These are phyloP conservation scores for Lentinus brumalis DNA, from an alignment of 768 basidiomycete species.

Conservation along the genomic window DNA sequence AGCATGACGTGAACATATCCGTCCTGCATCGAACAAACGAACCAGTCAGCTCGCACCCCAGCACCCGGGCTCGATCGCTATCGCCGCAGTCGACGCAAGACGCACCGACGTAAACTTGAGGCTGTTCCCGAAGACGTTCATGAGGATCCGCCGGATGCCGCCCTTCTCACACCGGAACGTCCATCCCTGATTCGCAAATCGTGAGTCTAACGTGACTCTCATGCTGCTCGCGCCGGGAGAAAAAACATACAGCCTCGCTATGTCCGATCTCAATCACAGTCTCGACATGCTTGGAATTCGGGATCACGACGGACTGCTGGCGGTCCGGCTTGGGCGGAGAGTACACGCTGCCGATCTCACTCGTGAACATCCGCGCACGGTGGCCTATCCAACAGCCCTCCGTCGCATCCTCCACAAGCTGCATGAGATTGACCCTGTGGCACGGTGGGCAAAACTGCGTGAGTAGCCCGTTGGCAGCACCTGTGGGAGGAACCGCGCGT, in stretches of 20 bases:
- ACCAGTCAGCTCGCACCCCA: neutral
- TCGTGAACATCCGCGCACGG: constrained; percentile 73
- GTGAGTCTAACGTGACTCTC: neutral
- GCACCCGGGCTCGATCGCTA: neutral
- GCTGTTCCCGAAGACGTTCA: constrained; percentile 95
- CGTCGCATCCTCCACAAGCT: constrained; percentile 84
- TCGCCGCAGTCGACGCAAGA: constrained; percentile 29
- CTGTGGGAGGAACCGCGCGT: constrained; percentile 25
- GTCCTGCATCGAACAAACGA: constrained; percentile 45
- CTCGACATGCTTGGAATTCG: constrained; percentile 61
- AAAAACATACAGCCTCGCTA: constrained; percentile 57
- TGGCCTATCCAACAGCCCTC: constrained; percentile 96
- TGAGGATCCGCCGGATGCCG: constrained; percentile 86
- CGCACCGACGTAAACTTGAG: constrained; percentile 88
- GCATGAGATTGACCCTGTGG: constrained; percentile 68
- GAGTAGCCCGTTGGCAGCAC: neutral
- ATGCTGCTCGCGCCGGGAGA: neutral
- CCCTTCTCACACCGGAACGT: constrained; percentile 86
- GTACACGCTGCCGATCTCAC: constrained; percentile 90
- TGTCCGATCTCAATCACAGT: constrained; percentile 86
- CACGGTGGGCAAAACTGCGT: neutral
- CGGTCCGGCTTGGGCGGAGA: constrained; percentile 71
- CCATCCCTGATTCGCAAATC: constrained; percentile 65
- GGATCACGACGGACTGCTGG: constrained; percentile 38
- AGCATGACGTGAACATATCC: constrained; percentile 88